Base-by-base conservation (phyloP, 1,139 yeast genomes). In the Geotrichum bryndzae region DNA sequence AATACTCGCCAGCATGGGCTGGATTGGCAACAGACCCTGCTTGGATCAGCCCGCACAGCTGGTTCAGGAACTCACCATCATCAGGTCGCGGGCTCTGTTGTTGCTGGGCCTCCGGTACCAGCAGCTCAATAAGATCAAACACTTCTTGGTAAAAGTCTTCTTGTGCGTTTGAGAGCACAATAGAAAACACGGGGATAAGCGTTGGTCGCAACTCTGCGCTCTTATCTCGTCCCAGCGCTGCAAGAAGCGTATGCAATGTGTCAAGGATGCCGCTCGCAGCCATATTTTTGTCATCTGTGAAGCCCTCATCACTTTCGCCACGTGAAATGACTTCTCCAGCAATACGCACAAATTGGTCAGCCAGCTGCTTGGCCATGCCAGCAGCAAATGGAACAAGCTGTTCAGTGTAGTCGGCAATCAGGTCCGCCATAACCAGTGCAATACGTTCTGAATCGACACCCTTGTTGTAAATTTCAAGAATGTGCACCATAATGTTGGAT, bases 351-450 rank as follows among this genome's bases (percentile, higher is more conserved):
- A 91, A 87, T 73, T 92, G 97, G 65, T 86, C 87, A 33, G 87
- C 86, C 67, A 94, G 78, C 69, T 88, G 92, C 51, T 80, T 81
- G 82, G 92, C 90, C 68, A 94, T 79, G 68, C 90, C 95, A 52
- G 88, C 85, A 6, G 97, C 96, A 75, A 92, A 94, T 29, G 99
- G 98, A 66, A 92, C 94, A 67, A 94, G 79, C 74, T 92, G 96
- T 67, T 86, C 89, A 3, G 96, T 81, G 74, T 88, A 94, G 63
- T 83, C 85, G 70, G 92, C 97, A 29, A 94, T 97, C 71, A 96
- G 87, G 69, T 92, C 97, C 77, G 94, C 98, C 89, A 94, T 90
- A 15, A 92, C 97, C 35, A 88, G 88, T 15, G 96, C 85, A 41
- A 94, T 81, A 1, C 92, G 84, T 72, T 94, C 99, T 64, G 88